Conservation (phyloP, 192 early-diverging fungal genomes). For the Podila verticillata region DNA sequence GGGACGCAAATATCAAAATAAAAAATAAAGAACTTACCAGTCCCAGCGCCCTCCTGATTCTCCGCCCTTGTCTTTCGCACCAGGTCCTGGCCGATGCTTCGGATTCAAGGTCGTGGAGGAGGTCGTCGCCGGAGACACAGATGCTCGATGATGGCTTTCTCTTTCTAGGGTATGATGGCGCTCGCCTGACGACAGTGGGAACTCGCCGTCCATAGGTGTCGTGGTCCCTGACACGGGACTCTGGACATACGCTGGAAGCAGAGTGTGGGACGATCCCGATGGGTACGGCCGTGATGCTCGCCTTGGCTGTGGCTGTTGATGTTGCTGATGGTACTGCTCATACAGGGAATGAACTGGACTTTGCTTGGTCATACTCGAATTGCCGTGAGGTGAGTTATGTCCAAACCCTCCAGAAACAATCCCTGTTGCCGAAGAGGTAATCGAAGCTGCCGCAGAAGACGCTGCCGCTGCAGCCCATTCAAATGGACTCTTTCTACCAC, state of each 20-base stretch:
- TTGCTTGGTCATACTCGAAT: not conserved
- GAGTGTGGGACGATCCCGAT: not conserved
- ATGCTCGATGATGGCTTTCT: not conserved
- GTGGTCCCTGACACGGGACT: constrained; percentile 11
- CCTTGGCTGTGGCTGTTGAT: constrained; percentile 1
- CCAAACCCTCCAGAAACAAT: constrained; percentile 43
- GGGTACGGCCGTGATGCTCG: not conserved
- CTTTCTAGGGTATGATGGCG: no score
- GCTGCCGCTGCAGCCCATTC: constrained; percentile 43
- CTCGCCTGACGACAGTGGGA: not conserved
- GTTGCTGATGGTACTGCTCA: constrained; percentile 1
- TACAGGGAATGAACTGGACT: constrained; percentile 8
- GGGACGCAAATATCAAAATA: not conserved
- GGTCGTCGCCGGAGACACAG: constrained; percentile 2
- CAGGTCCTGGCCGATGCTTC: not conserved
- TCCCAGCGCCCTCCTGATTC: constrained; percentile 40
- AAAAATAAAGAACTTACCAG: constrained; percentile 18
- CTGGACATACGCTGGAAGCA: not conserved
- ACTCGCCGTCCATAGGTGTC: not conserved
- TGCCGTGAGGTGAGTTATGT: constrained; percentile 7
- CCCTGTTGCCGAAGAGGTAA: constrained; percentile 28
- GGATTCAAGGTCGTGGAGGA: constrained; percentile 3
- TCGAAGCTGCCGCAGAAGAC: constrained; percentile 14
- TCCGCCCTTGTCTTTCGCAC: constrained; percentile 19
- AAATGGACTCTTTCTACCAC: constrained; percentile 46